phyloP scores from a whole-genome alignment of 768 basidiomycete genomes.

The Leccinum ochraceum region DNA sequence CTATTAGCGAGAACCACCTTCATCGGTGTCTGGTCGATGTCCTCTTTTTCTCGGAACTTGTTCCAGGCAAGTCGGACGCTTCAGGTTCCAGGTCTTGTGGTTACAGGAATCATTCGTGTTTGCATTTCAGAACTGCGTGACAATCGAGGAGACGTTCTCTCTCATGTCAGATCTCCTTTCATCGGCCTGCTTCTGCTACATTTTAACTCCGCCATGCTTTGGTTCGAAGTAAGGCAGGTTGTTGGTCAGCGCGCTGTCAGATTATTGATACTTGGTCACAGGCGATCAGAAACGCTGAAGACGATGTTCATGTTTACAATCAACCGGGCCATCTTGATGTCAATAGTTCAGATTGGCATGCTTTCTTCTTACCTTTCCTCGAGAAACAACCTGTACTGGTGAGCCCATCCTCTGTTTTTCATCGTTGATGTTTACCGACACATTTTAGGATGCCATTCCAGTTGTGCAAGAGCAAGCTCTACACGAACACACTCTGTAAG shows the following conservation, averaged over 20 bases:
- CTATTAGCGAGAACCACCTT: conserved; percentile 14
- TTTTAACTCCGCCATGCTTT: conserved; percentile 11
- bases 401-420: background rate
- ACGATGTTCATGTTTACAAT: conserved; percentile 18
- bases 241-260: background rate
- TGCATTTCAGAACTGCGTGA: conserved; percentile 7
- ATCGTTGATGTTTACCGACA: background rate
- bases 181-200: conserved; percentile 15
- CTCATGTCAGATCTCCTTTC: conserved; percentile 18
- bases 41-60: conserved; percentile 1
- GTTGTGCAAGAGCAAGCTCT: conserved; percentile 27
- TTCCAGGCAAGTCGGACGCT: conserved; percentile 13
- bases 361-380: conserved; percentile 17
- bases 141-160: conserved; percentile 16
- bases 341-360: conserved; percentile 20
- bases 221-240: conserved; percentile 8
- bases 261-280: background rate
- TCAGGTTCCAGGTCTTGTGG: background rate
- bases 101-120: background rate
- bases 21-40: conserved; percentile 9
- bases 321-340: conserved; percentile 22
- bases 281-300: conserved; percentile 15
- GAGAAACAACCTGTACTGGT: conserved; percentile 20
- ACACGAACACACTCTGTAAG: conserved; percentile 24
- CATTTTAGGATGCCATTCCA: conserved; percentile 23